Base-by-base conservation (phyloP, 495 filamentous ascomycete genomes). In the Tuber melanosporum region DNA sequence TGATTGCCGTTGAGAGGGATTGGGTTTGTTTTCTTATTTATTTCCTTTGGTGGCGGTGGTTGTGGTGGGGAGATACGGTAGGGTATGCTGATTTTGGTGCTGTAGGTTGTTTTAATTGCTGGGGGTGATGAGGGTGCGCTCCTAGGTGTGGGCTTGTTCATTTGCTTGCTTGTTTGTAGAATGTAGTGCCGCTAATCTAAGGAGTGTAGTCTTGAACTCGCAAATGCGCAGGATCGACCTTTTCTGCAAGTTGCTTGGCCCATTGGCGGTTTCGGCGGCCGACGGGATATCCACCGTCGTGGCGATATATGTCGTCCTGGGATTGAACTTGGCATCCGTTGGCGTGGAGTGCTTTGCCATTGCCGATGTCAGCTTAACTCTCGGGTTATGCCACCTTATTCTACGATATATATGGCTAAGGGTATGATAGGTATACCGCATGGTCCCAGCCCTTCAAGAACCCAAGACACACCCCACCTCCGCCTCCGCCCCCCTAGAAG, bases 181-280 rank as follows among this genome's bases (percentile, higher is more conserved):
- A 9, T 41, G 41, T 20, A 73, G 22, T 39, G 41, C 8, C n/a
- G 12, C 41, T 41, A 74, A 72, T 52, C 15, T 19, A 36, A 69
- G 2, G 72, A 73, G 42, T 26, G 12, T 44, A 44, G 47, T 73
- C 19, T 76, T 91, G 14, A 92, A 92, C 81, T 85, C 90, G 0
- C 86, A 86, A 3, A 92, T 93, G 88, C 86, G 91, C 45, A 87
- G 91, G 2, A 92, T 93, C 73, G 91, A 93, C 79, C 85, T 93
- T 19, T 84, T 89, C 57, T 92, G 91, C 86, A 93, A 93, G 82
- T 86, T 93, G 6, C 71, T 90, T 15, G 90, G 88, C 0, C 91
- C 91, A 1, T 82, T 91, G 0, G 81, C 86, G 26, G 88, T 91
- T 22, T 87, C 90, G 22, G 26, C 72, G 20, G 66, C 79, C n/a